These are phyloP conservation scores for Astrocystis sublimbata DNA, from an alignment of 495 filamentous ascomycete genomes.

Conservation along the genomic window DNA sequence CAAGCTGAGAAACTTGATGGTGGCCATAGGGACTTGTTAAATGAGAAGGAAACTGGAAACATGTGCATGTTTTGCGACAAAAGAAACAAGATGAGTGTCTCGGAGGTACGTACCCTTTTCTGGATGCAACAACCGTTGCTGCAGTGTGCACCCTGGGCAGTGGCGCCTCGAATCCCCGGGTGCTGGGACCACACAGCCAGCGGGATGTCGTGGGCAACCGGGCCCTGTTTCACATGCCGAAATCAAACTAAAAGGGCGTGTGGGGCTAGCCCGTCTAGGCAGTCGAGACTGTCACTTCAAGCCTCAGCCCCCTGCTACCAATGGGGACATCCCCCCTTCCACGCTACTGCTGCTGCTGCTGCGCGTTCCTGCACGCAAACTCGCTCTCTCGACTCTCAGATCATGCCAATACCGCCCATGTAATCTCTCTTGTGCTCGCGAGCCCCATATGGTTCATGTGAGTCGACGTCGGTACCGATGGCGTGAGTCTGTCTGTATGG, in stretches of 20 bases:
- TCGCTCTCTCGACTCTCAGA: too few species aligned
- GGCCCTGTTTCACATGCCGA: slow-evolving; percentile 13
- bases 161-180: slow-evolving; percentile 9
- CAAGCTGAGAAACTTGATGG: too few species aligned
- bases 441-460: not conserved
- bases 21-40: too few species aligned
- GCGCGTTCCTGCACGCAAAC: slow-evolving; percentile 6
- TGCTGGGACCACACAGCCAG: slow-evolving; percentile 7
- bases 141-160: too few species aligned
- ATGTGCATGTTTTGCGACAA: not conserved
- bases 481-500: not conserved
- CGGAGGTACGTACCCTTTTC: not conserved
- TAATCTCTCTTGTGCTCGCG: not conserved
- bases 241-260: slow-evolving; percentile 3
- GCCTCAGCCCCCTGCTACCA: not conserved
- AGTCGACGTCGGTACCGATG: too few species aligned
- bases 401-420: not conserved
- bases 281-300: not conserved
- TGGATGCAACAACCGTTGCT: slow-evolving; percentile 5
- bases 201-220: not conserved
- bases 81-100: not conserved
- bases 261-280: slow-evolving; percentile 9
- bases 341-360: too few species aligned
- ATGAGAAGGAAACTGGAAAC: too few species aligned
- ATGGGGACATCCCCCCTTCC: not conserved